Conservation (phyloP, 1,284 basidiomycete genomes). For the Schizophyllum commune region DNA sequence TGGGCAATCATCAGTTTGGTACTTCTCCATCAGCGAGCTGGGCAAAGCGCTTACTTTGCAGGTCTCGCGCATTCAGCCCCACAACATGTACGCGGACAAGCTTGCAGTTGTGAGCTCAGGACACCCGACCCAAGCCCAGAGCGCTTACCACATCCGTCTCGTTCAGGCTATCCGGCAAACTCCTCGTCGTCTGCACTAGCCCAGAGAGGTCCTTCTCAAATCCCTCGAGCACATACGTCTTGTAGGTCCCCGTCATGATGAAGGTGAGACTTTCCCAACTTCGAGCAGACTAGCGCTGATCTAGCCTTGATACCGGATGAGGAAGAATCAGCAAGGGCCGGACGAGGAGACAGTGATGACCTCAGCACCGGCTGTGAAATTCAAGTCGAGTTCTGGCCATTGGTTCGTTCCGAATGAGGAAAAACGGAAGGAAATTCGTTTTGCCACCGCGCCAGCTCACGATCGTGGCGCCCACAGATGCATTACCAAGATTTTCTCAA, state of each 20-base stretch:
- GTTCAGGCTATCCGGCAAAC: neutral
- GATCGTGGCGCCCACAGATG: neutral
- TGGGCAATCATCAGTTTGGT: too few relatives aligned
- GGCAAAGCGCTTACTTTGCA: neutral
- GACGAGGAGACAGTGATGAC: neutral
- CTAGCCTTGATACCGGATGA: neutral
- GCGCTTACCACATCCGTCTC: neutral
- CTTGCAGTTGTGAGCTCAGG: neutral
- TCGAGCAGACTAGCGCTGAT: neutral
- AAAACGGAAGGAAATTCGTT: neutral
- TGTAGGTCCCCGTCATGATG: neutral
- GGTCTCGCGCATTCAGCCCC: neutral
- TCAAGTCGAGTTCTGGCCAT: too few relatives aligned
- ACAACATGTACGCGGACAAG: neutral
- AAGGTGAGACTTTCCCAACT: neutral
- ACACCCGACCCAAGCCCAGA: too few relatives aligned
- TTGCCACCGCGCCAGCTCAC: neutral
- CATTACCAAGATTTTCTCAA: too few relatives aligned
- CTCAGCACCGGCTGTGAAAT: neutral
- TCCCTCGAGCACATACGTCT: neutral
- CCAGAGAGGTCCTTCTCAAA: neutral
- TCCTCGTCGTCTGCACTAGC: neutral
- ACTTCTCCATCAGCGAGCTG: too few relatives aligned
- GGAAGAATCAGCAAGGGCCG: neutral
- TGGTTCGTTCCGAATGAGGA: too few relatives aligned